Conservation (phyloP, 2,329 filamentous ascomycete species). For the Hymenoscyphus linearis region DNA sequence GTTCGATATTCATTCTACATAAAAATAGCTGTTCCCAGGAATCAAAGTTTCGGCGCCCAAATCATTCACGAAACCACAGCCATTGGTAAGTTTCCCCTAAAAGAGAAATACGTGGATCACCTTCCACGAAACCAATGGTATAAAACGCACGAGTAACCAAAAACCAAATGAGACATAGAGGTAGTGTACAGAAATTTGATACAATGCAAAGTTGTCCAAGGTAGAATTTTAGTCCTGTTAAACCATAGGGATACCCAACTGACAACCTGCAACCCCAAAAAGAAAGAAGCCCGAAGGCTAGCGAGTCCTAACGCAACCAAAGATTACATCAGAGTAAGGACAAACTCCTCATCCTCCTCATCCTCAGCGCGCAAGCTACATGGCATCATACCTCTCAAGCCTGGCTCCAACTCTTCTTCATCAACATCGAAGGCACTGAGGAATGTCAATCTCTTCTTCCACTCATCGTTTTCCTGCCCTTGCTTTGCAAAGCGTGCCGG, state of each 20-base stretch:
- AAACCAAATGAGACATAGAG: neutral
- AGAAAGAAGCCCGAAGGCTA: neutral
- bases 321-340: conserved; percentile 38
- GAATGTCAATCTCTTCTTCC: conserved; percentile 44
- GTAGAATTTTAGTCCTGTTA: neutral
- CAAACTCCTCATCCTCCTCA: conserved; percentile 48
- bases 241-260: neutral
- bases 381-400: conserved; percentile 25
- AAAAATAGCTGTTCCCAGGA: no score
- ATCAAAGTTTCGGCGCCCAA: no score
- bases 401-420: conserved; percentile 37
- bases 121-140: neutral
- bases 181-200: neutral
- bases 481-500: conserved; percentile 39
- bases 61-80: no score
- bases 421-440: conserved; percentile 52
- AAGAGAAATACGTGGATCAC: no score
- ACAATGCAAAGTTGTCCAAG: neutral
- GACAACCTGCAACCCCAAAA: neutral
- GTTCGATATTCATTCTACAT: no score
- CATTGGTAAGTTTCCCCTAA: no score
- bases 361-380: conserved; percentile 30
- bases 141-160: neutral
- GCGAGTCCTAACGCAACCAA: neutral
- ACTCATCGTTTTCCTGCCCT: conserved; percentile 32